A percentile compares a stretch with the other conserved stretches of the same genome.
Conservation (phyloP, 352 stramenopile species). For the Phytophthora melonis region DNA sequence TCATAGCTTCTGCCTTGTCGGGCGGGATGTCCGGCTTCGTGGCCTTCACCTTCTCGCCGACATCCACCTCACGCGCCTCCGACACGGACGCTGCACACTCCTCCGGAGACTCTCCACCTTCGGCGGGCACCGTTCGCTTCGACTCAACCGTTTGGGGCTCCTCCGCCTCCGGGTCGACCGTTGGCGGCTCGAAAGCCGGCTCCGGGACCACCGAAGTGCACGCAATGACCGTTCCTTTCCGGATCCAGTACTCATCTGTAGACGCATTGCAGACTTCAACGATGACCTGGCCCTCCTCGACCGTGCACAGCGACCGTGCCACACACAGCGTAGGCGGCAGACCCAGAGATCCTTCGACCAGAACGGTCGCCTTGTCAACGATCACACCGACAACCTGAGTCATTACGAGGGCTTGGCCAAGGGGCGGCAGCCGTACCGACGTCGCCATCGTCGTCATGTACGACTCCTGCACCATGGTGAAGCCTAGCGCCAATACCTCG, state of each 20-base stretch:
- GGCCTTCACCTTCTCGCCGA: background rate
- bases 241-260: conserved; percentile 4
- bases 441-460: background rate
- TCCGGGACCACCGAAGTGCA: background rate
- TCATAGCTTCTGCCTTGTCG: background rate
- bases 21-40: background rate
- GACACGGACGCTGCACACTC: background rate
- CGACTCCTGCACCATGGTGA: background rate
- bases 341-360: background rate
- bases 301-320: conserved; percentile 3
- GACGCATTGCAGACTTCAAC: background rate
- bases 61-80: background rate
- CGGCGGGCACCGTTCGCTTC: background rate
- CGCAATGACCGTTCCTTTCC: background rate
- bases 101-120: background rate
- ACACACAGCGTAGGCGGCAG: conserved; percentile 4
- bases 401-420: conserved; percentile 7
- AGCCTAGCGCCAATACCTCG: background rate
- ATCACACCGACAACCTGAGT: background rate
- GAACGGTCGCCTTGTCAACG: background rate
- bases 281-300: background rate
- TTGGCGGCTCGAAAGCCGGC: conserved; percentile 1
- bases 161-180: background rate
- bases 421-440: background rate
- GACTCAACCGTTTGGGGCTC: too few species aligned